Evolutionary conservation across 148 eudicot genomes (phyloP), one percentile per base, ranked within the genome.

Genomic region (Cornus controversa): DNA sequence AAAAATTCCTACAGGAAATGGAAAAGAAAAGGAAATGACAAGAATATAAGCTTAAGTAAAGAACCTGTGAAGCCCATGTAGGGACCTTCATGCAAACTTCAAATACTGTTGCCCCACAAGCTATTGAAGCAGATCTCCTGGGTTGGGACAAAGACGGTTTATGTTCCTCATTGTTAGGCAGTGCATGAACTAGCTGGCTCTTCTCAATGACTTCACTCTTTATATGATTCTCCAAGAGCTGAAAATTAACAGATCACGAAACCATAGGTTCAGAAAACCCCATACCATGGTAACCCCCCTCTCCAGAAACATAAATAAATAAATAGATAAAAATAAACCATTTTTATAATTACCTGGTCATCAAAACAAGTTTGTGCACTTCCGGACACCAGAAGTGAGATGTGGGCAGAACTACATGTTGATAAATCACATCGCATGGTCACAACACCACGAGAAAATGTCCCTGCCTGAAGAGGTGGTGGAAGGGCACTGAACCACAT

Each of bases 331-430:
- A 50, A 16, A 50, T 11, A 50, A 50, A 50, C 57, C 27, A 36
- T 73, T 16, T 73, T 28, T 36, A 1, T 5, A n/a, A 73, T 80
- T 78, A 93, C 99, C 97, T 87, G 99, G 81, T 95, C 96, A 82
- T 93, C 97, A 88, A 93, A 96, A 80, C 99, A 96, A n/a, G 98
- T 93, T 77, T 96, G 93, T 34, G 98, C 97, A 82, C 99, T 96
- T 25, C 99, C 99, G 1, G 97, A 96, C 10, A 96, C 94, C 79
- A 96, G 82, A 72, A 96, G 93, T 69, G 99, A 93, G 72, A 96
- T 89, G 79, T 96, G 96, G 69, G 99, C 85, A 75, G 93, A 87
- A 72, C 88, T 93, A 85, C 91, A 86, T 24, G 99, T 96, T 64
- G 99, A 91, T 40, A 96, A 78, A 87, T 96, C 99, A 84, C 99